Evolutionary conservation across 495 filamentous ascomycete genomes (phyloP), one percentile per base, ranked within the genome.

Genomic region (Penicillium argentinense): DNA sequence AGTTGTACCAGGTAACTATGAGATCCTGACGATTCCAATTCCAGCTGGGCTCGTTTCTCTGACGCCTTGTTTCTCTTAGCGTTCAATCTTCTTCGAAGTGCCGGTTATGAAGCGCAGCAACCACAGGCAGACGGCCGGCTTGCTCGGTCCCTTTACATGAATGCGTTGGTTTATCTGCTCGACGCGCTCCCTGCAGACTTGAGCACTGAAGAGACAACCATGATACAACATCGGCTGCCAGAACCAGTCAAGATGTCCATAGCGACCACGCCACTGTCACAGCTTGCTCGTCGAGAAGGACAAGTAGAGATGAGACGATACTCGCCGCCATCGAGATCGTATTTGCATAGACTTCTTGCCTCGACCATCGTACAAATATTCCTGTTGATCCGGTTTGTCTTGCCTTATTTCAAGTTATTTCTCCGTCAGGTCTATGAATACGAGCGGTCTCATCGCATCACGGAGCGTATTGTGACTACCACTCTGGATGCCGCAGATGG

Each of bases 121-220:
- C 52, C 59, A 12, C 51, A 60, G 1, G 58, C 63, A 9, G 71
- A 74, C 39, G 51, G 51, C 21, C 62, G 56, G n/a, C 59, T 86
- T 22, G 76, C 78, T 30, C 75, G 86, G n/a, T 76, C 80, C 13
- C 71, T 87, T 1, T 90, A 87, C 59, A 68, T 91, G 18, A 76
- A 83, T 54, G 78, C 82, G 30, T 43, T 87, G 5, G 70, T 76
- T 5, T 88, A 88, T 57, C 69, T 90, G 3, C 75, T 89, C 2
- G 76, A 78, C 39, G 86, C 79, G 0, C 71, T 91, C 0, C 87
- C 88, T 0, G 37, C 56, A 0, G 72, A 87, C 44, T 59, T 91
- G 9, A 78, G 72, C 3, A 3, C 46, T 4, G 60, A 69, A 28
- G 66, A 76, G 47, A 49, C 56, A 5, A 29, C 39, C 5, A 60